Evolutionary conservation across 2,329 filamentous ascomycete genomes (phyloP).

Genomic region (Aspergillus oerlinghausenensis): DNA sequence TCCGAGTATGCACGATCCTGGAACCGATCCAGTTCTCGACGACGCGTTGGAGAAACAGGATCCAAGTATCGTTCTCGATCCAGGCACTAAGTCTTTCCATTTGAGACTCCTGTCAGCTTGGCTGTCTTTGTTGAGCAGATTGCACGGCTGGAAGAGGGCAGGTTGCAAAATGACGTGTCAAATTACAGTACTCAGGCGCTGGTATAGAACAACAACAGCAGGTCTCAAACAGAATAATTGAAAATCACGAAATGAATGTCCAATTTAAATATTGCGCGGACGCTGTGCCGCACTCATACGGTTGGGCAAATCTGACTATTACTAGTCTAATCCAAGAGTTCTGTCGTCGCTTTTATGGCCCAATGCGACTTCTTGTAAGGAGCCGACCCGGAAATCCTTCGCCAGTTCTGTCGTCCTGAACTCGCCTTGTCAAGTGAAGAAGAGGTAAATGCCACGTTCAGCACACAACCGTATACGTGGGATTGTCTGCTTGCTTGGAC

Average conservation of each 20-base stretch:
- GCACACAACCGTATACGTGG: neutral
- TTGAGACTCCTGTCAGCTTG: neutral
- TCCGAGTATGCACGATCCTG: conserved; percentile 4
- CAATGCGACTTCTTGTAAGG: neutral
- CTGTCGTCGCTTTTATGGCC: neutral
- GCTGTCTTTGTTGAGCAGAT: neutral
- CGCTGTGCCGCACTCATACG: neutral
- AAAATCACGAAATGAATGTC: neutral
- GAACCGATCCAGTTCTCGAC: neutral
- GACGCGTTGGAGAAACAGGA: conserved; percentile 8
- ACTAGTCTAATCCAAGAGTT: neutral
- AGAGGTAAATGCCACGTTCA: neutral
- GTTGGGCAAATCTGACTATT: neutral
- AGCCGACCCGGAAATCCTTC: neutral
- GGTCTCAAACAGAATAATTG: neutral
- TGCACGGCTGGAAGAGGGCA: neutral
- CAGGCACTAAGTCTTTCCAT: conserved; percentile 8
- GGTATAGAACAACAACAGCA: neutral
- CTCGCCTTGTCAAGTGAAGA: neutral
- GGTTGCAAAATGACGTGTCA: neutral
- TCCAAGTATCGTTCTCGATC: conserved; percentile 12
- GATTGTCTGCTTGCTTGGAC: too few species aligned
- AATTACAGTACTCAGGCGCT: neutral
- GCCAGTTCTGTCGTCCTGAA: too few species aligned
- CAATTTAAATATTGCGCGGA: neutral